Evolutionary conservation across 495 filamentous ascomycete genomes (phyloP).

Genomic region (Aspergillus leporis): DNA sequence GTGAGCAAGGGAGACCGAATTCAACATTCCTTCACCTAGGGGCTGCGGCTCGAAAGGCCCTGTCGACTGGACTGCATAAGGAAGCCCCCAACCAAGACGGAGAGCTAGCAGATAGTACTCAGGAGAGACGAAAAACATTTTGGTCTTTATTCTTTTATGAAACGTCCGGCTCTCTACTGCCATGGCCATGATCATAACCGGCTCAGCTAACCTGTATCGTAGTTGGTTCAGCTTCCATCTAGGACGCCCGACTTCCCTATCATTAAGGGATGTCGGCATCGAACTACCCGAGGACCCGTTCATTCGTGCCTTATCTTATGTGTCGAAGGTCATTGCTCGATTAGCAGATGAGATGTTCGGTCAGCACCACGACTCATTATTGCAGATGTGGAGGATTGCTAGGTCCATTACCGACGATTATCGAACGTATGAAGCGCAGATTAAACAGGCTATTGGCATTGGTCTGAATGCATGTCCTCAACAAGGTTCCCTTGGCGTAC

Average conservation of each 20-base stretch:
- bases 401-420: constrained; percentile 39
- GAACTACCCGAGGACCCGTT: constrained; percentile 38
- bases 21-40: constrained; percentile 44
- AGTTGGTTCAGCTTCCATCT: constrained; percentile 48
- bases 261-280: constrained; percentile 36
- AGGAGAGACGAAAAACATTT: constrained; percentile 41
- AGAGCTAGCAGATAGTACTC: constrained; percentile 29
- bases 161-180: constrained; percentile 27
- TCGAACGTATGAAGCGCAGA: constrained; percentile 29
- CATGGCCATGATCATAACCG: neutral
- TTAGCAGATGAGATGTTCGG: constrained; percentile 42
- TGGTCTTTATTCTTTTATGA: constrained; percentile 47
- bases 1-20: constrained; percentile 45
- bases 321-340: constrained; percentile 37
- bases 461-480: constrained; percentile 34
- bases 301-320: constrained; percentile 28
- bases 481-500: constrained; percentile 34
- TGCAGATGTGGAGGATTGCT: constrained; percentile 46
- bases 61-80: constrained; percentile 46
- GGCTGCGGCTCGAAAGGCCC: constrained; percentile 38
- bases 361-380: constrained; percentile 40
- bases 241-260: constrained; percentile 40
- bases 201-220: constrained; percentile 4
- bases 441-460: constrained; percentile 35
- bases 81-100: constrained; percentile 31